phyloP scores from a whole-genome alignment of 1,284 basidiomycete species.

The Butyriboletus appendiculatus region DNA sequence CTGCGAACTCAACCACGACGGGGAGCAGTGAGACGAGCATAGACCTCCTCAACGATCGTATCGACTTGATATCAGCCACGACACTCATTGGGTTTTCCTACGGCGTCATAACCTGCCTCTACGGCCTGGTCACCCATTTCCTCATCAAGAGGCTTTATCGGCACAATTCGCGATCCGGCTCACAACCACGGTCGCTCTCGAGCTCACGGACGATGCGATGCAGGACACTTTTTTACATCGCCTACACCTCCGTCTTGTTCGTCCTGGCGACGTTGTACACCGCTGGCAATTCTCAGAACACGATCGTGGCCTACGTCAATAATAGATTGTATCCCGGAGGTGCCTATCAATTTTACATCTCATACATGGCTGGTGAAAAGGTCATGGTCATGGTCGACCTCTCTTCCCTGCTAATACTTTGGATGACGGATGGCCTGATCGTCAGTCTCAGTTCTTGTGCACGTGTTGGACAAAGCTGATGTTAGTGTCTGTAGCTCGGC shows the following conservation, averaged over 20 bases:
- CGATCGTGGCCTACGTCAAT: constrained; percentile 36
- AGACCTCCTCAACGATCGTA: constrained; percentile 21
- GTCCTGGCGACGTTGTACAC: constrained; percentile 33
- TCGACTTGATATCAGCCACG: constrained; percentile 28
- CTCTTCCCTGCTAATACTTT: constrained; percentile 28
- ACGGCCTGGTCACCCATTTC: constrained; percentile 21
- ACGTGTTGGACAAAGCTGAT: constrained; percentile 5
- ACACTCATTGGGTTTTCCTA: constrained; percentile 26
- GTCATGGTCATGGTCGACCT: constrained; percentile 30
- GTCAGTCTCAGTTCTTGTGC: constrained; percentile 13
- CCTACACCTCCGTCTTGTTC: constrained; percentile 34
- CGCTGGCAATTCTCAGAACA: constrained; percentile 26
- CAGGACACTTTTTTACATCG: constrained; percentile 28
- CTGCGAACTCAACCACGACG: constrained; percentile 5
- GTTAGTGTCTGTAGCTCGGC: constrained; percentile 16
- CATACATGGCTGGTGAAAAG: constrained; percentile 24
- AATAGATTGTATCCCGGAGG: constrained; percentile 37
- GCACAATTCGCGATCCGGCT: constrained; percentile 2
- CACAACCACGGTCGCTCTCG: constrained; percentile 8
- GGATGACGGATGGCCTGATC: constrained; percentile 35
- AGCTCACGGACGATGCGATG: constrained; percentile 6
- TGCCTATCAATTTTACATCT: constrained; percentile 26
- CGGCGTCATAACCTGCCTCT: constrained; percentile 22
- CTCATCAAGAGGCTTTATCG: constrained; percentile 25
- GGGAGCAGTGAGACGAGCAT: constrained; percentile 3